Percentiles rank a stretch among this genome's conserved stretches.
Conservation (phyloP, 2,329 filamentous ascomycete genomes). For the Geoglossum cookeanum region DNA sequence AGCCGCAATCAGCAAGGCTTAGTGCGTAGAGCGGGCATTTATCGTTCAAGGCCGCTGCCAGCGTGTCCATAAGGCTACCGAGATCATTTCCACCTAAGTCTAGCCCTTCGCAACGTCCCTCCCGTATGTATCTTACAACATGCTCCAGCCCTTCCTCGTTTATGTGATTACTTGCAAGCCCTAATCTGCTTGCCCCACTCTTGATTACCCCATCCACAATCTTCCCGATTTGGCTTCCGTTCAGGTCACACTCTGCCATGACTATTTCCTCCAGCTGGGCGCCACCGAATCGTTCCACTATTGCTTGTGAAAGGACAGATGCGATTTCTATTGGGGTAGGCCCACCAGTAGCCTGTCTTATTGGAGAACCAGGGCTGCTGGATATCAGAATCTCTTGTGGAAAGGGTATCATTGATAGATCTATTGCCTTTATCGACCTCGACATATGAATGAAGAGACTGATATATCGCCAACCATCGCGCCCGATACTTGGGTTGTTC, state of each 20-base stretch:
- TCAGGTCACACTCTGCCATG: slow-evolving; percentile 60
- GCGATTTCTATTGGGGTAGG: slow-evolving; percentile 32
- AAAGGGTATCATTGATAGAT: slow-evolving; percentile 71
- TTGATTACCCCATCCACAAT: slow-evolving; percentile 69
- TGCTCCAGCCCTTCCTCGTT: slow-evolving; percentile 55
- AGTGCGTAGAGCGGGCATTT: slow-evolving; percentile 52
- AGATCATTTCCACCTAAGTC: slow-evolving; percentile 77
- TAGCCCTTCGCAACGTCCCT: slow-evolving; percentile 65
- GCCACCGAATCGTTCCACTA: slow-evolving; percentile 60
- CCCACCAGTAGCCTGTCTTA: slow-evolving; percentile 14
- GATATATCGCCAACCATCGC: slow-evolving; percentile 81
- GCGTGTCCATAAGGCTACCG: slow-evolving; percentile 23
- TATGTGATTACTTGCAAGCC: slow-evolving; percentile 66
- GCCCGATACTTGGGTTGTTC: slow-evolving; percentile 68
- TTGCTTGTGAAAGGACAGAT: slow-evolving; percentile 50
- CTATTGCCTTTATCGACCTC: slow-evolving; percentile 64
- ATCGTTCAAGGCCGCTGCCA: slow-evolving; percentile 32
- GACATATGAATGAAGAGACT: slow-evolving; percentile 82
- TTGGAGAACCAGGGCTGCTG: not conserved
- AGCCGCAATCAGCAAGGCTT: slow-evolving; percentile 68
- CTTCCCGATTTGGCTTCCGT: slow-evolving; percentile 47
- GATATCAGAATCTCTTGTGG: slow-evolving; percentile 26
- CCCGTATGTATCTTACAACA: slow-evolving; percentile 55
- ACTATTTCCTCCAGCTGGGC: slow-evolving; percentile 64
- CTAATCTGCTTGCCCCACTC: slow-evolving; percentile 59